These are phyloP conservation scores for Hyaloraphidium curvatum DNA, from an alignment of 192 early-diverging fungal species.

Conservation along the genomic window DNA sequence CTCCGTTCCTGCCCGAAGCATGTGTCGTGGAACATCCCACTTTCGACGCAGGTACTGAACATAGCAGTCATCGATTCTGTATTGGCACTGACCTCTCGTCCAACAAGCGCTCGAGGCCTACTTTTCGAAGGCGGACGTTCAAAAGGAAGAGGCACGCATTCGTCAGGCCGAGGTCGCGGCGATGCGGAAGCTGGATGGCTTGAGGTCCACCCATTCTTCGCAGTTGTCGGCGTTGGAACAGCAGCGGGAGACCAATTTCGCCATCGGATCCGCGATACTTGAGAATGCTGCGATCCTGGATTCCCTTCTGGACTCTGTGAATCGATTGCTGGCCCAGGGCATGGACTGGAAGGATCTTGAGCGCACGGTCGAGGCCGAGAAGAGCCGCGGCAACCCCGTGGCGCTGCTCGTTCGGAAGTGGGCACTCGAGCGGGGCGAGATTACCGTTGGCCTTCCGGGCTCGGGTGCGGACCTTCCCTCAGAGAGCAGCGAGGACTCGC, in stretches of 20 bases:
- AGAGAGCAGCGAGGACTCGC: conserved; percentile 6
- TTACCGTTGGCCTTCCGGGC: conserved; percentile 27
- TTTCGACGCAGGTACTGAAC: too few species aligned
- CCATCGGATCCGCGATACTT: too few species aligned
- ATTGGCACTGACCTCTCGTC: too few species aligned
- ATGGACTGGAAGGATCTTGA: conserved; percentile 96
- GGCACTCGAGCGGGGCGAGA: conserved; percentile 60
- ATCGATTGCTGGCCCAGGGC: conserved; percentile 34
- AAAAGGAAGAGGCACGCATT: conserved; percentile 49
- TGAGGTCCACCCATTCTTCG: too few species aligned
- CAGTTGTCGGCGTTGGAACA: too few species aligned
- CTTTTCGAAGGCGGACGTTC: conserved; percentile 75
- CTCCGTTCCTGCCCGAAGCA: too few species aligned
- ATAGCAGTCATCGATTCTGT: too few species aligned
- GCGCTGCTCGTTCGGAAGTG: conserved; percentile 54
- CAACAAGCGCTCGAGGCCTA: conserved; percentile 78
- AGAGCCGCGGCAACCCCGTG: conserved; percentile 52
- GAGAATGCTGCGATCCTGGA: too few species aligned
- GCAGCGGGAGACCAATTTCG: too few species aligned
- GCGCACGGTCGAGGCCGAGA: conserved; percentile 67
- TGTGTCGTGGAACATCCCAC: too few species aligned
- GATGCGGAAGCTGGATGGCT: conserved; percentile 61
- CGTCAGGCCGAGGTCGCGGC: conserved; percentile 53
- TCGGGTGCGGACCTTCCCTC: conserved; percentile 10
- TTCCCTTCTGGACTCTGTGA: too few species aligned